These are phyloP conservation scores for Tulasnella sp. DNA, from an alignment of 768 basidiomycete genomes.

Conservation along the genomic window DNA sequence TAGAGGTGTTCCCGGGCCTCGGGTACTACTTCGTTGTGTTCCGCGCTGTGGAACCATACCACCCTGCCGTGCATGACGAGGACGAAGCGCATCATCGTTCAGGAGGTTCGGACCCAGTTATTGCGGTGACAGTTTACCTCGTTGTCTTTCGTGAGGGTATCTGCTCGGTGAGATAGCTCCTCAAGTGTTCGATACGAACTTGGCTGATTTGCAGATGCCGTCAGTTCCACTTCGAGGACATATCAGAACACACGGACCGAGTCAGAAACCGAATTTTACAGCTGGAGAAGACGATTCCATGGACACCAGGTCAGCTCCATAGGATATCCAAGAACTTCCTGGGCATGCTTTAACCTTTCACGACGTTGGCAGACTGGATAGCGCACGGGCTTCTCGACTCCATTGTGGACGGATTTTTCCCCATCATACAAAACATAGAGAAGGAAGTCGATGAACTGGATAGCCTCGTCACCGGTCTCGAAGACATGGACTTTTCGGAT, in stretches of 20 bases:
- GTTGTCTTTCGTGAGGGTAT: slow-evolving; percentile 87
- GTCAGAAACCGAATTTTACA: slow-evolving; percentile 67
- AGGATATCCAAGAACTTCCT: neutral
- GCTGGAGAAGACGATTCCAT: slow-evolving; percentile 57
- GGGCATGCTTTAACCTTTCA: neutral
- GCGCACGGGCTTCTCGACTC: slow-evolving; percentile 90
- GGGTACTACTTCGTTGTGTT: slow-evolving; percentile 93
- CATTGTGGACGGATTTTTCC: slow-evolving; percentile 91
- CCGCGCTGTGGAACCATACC: slow-evolving; percentile 62
- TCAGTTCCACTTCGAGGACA: slow-evolving; percentile 88
- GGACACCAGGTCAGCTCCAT: slow-evolving; percentile 61
- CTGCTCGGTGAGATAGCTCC: slow-evolving; percentile 53
- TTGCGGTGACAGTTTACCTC: slow-evolving; percentile 82
- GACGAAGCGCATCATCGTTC: slow-evolving; percentile 38
- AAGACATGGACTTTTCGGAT: neutral
- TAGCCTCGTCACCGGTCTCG: slow-evolving; percentile 47
- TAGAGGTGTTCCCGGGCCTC: slow-evolving; percentile 79
- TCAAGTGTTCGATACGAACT: neutral
- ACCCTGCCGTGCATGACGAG: neutral
- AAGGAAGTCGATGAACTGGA: slow-evolving; percentile 77
- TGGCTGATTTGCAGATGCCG: neutral
- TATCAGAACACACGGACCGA: slow-evolving; percentile 78
- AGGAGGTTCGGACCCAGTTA: slow-evolving; percentile 45
- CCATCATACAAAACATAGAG: slow-evolving; percentile 75
- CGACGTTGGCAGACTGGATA: slow-evolving; percentile 68